phyloP scores from a whole-genome alignment of 2,329 filamentous ascomycete species.

The Westerdykella sp. region DNA sequence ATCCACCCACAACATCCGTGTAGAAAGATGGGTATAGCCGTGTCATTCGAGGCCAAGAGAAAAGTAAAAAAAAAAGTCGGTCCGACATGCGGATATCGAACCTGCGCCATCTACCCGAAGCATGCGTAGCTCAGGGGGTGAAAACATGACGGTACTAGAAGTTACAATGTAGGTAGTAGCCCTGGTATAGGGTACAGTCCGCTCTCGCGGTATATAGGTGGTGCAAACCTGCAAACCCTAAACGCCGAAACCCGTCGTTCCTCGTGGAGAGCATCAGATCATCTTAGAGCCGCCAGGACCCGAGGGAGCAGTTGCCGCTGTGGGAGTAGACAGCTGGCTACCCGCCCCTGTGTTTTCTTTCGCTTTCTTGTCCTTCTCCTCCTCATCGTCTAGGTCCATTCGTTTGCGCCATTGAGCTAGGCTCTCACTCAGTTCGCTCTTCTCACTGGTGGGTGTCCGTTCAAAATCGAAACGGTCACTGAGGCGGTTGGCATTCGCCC shows the following conservation, averaged over 20 bases:
- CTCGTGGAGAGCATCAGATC: conserved; percentile 10
- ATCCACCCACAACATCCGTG: no score
- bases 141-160: no score
- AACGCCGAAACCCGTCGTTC: not conserved
- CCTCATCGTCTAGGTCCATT: conserved; percentile 26
- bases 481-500: conserved; percentile 69
- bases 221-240: not conserved
- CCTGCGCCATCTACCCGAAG: no score
- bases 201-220: no score
- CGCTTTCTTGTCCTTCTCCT: conserved; percentile 6
- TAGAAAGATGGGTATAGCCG: no score
- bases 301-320: conserved; percentile 5
- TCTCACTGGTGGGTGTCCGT: conserved; percentile 36
- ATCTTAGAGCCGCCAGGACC: conserved; percentile 15
- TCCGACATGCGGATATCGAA: no score
- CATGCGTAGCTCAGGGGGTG: no score
- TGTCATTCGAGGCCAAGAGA: no score
- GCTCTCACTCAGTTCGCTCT: conserved; percentile 26
- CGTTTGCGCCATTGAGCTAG: conserved; percentile 32
- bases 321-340: conserved; percentile 3
- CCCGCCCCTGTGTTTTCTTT: conserved; percentile 1
- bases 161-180: no score
- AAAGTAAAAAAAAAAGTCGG: no score
- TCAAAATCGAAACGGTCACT: conserved; percentile 90
- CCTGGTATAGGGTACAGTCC: no score